A percentile compares a stretch with the other conserved stretches of the same genome.
phyloP scores from a whole-genome alignment of 495 filamentous ascomycete genomes.

The Aspergillus haitiensis region DNA sequence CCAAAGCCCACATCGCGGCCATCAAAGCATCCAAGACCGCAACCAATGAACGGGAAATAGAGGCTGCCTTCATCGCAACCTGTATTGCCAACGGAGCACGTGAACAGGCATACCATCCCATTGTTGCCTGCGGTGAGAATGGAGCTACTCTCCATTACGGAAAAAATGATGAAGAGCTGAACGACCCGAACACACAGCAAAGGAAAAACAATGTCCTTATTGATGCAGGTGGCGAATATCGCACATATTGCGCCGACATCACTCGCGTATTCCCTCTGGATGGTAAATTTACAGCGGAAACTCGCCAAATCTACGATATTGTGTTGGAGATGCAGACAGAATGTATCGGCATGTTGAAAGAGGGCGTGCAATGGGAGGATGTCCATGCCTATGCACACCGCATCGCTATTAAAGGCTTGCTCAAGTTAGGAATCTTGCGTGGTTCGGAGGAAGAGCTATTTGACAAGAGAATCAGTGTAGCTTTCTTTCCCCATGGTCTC shows the following conservation, averaged over 20 bases:
- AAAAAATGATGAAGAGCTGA: conserved; percentile 67
- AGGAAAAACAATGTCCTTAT: conserved; percentile 75
- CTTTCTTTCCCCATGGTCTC: conserved; percentile 90
- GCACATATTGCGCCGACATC: conserved; percentile 82
- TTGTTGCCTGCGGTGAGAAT: conserved; percentile 73
- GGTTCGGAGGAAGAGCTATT: conserved; percentile 70
- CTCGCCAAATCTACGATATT: conserved; percentile 77
- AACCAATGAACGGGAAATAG: conserved; percentile 78
- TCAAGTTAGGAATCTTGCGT: conserved; percentile 72
- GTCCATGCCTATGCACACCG: conserved; percentile 77
- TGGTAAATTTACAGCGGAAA: conserved; percentile 72
- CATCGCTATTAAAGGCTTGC: conserved; percentile 76
- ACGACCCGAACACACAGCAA: conserved; percentile 35
- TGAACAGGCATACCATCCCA: conserved; percentile 81
- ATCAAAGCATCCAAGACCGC: conserved; percentile 64
- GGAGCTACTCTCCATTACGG: conserved; percentile 88
- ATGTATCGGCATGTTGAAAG: conserved; percentile 71
- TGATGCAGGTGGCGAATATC: conserved; percentile 81
- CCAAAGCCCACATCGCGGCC: conserved; percentile 71
- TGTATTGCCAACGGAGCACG: conserved; percentile 73
- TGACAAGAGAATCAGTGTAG: conserved; percentile 69
- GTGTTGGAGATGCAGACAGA: conserved; percentile 82
- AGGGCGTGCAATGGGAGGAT: conserved; percentile 80
- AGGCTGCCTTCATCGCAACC: conserved; percentile 71
- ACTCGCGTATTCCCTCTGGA: conserved; percentile 85